These are phyloP conservation scores for Neophaeococcomyces aloes DNA, from an alignment of 2,329 filamentous ascomycete genomes.

Conservation along the genomic window DNA sequence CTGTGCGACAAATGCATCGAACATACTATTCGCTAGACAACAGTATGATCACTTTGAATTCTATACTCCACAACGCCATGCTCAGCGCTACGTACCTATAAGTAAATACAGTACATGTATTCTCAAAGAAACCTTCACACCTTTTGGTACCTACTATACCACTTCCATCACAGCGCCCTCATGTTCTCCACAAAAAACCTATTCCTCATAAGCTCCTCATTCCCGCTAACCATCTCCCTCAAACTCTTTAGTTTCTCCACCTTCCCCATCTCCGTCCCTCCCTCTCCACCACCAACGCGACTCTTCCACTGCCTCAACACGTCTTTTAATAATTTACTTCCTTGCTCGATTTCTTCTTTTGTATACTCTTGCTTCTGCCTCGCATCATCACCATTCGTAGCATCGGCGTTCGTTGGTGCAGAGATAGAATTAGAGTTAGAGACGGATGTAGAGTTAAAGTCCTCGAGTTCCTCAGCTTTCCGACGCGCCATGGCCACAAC, in stretches of 20 bases:
- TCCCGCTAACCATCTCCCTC: slow-evolving; percentile 64
- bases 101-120: no score
- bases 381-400: slow-evolving; percentile 33
- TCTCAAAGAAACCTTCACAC: no score
- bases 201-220: slow-evolving; percentile 54
- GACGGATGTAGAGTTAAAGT: no score
- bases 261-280: slow-evolving; percentile 48
- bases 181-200: slow-evolving; percentile 40
- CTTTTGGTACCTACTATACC: neutral
- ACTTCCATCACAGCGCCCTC: slow-evolving; percentile 31
- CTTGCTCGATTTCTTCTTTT: slow-evolving; percentile 80
- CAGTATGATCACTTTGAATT: no score
- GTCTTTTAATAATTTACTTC: slow-evolving; percentile 72
- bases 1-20: no score
- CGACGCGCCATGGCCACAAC: slow-evolving; percentile 98
- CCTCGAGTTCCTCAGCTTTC: slow-evolving; percentile 95
- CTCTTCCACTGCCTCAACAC: slow-evolving; percentile 81
- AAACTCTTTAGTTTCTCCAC: slow-evolving; percentile 70
- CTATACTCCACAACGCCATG: no score
- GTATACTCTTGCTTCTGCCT: slow-evolving; percentile 48
- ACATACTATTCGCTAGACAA: no score
- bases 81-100: no score
- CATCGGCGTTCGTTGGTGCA: no score
- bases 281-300: slow-evolving; percentile 53
- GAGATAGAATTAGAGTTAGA: no score